These are phyloP conservation scores for Salvia hispanica DNA, from an alignment of 257 asterid species.

Conservation along the genomic window DNA sequence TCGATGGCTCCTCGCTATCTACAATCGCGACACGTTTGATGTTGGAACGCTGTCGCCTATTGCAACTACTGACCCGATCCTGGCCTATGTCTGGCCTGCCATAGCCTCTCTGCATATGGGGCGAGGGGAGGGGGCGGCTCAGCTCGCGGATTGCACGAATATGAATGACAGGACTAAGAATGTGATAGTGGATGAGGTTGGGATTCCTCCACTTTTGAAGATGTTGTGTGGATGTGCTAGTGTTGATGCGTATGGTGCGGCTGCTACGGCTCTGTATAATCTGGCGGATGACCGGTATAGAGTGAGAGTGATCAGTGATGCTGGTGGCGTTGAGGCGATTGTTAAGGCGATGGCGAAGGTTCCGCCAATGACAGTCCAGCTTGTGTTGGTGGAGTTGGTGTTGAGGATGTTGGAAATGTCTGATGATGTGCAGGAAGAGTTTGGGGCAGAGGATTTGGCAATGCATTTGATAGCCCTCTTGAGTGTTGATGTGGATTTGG, in stretches of 20 bases:
- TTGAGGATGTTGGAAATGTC: conserved; percentile 45
- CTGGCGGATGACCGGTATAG: conserved; percentile 45
- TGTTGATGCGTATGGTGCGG: conserved; percentile 45
- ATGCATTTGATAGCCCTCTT: conserved; percentile 47
- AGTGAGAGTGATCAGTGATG: conserved; percentile 35
- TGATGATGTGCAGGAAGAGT: conserved; percentile 54
- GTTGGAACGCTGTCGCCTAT: conserved; percentile 45
- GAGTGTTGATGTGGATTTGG: conserved; percentile 48
- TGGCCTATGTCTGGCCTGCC: conserved; percentile 61
- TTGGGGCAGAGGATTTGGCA: conserved; percentile 57
- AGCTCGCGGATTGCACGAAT: conserved; percentile 40
- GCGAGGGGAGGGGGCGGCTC: conserved; percentile 52
- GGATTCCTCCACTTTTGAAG: conserved; percentile 55
- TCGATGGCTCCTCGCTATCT: conserved; percentile 47
- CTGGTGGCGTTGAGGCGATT: conserved; percentile 41
- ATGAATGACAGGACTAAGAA: conserved; percentile 43
- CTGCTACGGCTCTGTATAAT: conserved; percentile 41
- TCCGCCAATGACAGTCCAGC: conserved; percentile 40
- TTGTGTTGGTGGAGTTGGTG: conserved; percentile 42
- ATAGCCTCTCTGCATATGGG: conserved; percentile 56
- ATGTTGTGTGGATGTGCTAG: conserved; percentile 46
- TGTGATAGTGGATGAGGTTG: conserved; percentile 53
- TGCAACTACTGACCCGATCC: conserved; percentile 49
- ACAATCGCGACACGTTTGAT: conserved; percentile 38
- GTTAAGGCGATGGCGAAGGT: conserved; percentile 38